Conservation (phyloP, 1,139 yeast genomes). For the Yamadazyma siamensis region DNA sequence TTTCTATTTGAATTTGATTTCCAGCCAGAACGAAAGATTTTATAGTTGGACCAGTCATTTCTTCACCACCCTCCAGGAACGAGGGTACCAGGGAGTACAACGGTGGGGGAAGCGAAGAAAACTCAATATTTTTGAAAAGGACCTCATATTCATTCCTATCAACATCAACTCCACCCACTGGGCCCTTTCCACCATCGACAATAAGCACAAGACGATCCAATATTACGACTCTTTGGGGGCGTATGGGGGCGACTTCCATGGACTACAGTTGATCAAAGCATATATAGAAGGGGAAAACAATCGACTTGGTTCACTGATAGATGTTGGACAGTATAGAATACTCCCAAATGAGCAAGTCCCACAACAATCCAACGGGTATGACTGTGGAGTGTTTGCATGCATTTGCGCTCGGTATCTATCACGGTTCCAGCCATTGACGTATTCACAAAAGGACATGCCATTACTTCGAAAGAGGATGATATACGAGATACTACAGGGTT, state of each 20-base stretch:
- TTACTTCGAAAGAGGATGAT: slow-evolving; percentile 71
- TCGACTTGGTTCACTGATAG: slow-evolving; percentile 34
- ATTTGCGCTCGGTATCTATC: slow-evolving; percentile 67
- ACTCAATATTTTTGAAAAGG: slow-evolving; percentile 60
- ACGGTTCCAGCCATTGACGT: slow-evolving; percentile 44
- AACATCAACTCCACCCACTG: slow-evolving; percentile 84
- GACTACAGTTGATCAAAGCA: slow-evolving; percentile 46
- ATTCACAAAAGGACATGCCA: slow-evolving; percentile 69
- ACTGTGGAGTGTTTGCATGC: slow-evolving; percentile 94
- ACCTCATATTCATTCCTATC: slow-evolving; percentile 75
- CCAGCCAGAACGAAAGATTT: slow-evolving; percentile 33
- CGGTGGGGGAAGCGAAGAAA: slow-evolving; percentile 90
- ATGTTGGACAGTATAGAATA: slow-evolving; percentile 29
- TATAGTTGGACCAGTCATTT: slow-evolving; percentile 89
- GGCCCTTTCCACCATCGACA: slow-evolving; percentile 83
- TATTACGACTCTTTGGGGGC: slow-evolving; percentile 75
- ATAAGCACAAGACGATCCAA: slow-evolving; percentile 51
- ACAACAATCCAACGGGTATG: slow-evolving; percentile 84
- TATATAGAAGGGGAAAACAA: slow-evolving; percentile 62
- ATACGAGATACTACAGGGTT: slow-evolving; percentile 31
- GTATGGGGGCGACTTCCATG: slow-evolving; percentile 30
- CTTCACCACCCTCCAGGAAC: slow-evolving; percentile 62
- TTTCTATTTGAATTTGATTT: slow-evolving; percentile 65
- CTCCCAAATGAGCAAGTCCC: slow-evolving; percentile 55
- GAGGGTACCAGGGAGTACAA: slow-evolving; percentile 79